These are phyloP conservation scores for Euphorbia pulcherrima DNA, from an alignment of 345 rosid genomes.

Conservation along the genomic window DNA sequence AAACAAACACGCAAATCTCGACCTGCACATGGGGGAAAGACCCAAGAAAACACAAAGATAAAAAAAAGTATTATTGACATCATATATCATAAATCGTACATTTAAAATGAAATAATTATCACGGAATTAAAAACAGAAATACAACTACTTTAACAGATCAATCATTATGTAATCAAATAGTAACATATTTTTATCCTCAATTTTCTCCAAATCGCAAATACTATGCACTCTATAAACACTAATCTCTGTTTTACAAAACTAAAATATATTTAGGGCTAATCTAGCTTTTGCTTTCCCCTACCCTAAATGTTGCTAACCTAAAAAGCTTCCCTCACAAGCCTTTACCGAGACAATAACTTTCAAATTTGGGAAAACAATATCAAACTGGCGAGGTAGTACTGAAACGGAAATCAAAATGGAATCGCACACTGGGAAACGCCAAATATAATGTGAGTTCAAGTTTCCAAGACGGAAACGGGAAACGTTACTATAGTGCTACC, in stretches of 20 bases:
- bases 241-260: neutral
- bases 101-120: neutral
- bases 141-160: neutral
- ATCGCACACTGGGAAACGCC: too few species aligned
- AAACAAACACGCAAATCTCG: constrained; percentile 70
- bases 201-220: neutral
- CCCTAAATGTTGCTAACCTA: too few species aligned
- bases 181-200: neutral
- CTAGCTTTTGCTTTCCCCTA: too few species aligned
- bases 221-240: neutral
- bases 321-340: too few species aligned
- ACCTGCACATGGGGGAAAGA: constrained; percentile 51
- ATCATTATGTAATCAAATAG: neutral
- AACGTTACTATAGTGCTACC: too few species aligned
- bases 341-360: too few species aligned
- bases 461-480: too few species aligned
- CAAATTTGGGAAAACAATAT: too few species aligned
- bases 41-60: constrained; percentile 10
- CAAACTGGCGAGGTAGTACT: too few species aligned
- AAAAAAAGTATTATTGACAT: constrained; percentile 4
- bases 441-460: too few species aligned
- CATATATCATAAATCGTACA: neutral
- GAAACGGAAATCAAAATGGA: too few species aligned
- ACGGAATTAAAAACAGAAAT: neutral
- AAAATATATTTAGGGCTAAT: too few species aligned